Conservation (phyloP, 164 flowering plant species). For the Pachysandra terminalis region DNA sequence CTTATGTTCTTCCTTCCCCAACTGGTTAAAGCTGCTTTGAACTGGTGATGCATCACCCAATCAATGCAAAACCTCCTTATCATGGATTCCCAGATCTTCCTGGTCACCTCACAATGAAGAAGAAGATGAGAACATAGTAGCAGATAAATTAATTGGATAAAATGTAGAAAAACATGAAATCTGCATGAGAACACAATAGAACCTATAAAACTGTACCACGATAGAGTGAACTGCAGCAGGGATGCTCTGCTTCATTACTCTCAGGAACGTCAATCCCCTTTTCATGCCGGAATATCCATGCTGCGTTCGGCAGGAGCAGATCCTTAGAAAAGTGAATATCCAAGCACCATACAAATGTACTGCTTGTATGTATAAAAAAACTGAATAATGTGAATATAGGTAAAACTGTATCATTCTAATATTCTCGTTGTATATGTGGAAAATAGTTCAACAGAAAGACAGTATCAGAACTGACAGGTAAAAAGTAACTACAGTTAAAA, state of each 20-base stretch:
- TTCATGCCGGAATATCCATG: conserved; percentile 93
- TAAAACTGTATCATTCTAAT: neutral
- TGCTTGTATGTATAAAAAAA: conserved; percentile 1
- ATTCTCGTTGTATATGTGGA: neutral
- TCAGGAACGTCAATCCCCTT: conserved; percentile 69
- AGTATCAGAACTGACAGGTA: neutral
- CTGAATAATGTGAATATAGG: neutral
- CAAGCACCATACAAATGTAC: conserved; percentile 41
- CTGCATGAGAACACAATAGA: neutral
- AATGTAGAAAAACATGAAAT: neutral
- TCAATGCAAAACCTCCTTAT: too few relatives aligned
- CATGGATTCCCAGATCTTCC: too few relatives aligned
- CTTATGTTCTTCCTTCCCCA: too few relatives aligned
- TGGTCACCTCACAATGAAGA: too few relatives aligned
- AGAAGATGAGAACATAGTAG: too few relatives aligned
- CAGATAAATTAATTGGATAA: neutral
- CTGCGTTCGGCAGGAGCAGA: conserved; percentile 99
- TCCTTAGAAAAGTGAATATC: conserved; percentile 96
- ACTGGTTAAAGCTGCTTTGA: too few relatives aligned
- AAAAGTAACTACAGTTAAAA: neutral
- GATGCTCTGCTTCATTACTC: conserved; percentile 59
- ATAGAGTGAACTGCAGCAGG: conserved; percentile 96
- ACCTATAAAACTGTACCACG: conserved; percentile 55
- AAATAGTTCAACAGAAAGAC: neutral
- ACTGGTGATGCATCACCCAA: too few relatives aligned